Base-by-base conservation (phyloP, 257 asterid genomes). In the Striga asiatica region DNA sequence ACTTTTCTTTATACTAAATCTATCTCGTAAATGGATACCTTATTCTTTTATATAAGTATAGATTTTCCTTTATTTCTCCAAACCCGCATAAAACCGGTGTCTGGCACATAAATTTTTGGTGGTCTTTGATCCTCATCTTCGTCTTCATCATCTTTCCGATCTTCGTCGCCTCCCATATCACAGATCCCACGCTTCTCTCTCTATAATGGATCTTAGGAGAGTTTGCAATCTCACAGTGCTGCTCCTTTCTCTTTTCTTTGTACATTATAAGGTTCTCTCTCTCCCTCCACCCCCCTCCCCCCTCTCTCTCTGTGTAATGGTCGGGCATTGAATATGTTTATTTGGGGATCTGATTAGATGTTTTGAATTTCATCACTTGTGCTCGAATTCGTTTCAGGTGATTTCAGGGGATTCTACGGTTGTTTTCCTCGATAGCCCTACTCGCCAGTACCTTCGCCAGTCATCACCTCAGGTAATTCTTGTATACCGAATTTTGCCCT, bases 371-470 rank as follows among this genome's bases (percentile, higher is more conserved):
- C 20, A 39, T 18, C 14, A 25, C 13, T 42, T 31, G 43, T 51
- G 39, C 18, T 66, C 24, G 63, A 67, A 67, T 67, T 54, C 60
- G 60, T 62, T 60, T 66, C 83, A 78, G 86, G 77, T 65, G 59
- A 64, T 65, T 21, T 71, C 53, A 71, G 93, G 81, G 52, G 77
- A 81, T 28, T 66, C 88, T 2, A 71, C 95, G 22, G 93, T 81
- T 27, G 64, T 55, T 42, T 88, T 84, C 52, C 64, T 88, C 23
- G 97, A 88, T 10, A 73, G 83, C 54, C 76, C 84, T 39, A 64
- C 77, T 54, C 81, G 71, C 51, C 62, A 61, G 49, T 81, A 81
- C 60, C 71, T 88, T 74, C 97, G 83, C 47, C 56, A 38, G 19
- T 67, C 82, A 35, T 53, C 80, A 43, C 62, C 78, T 21, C 72